Conservation (phyloP, 371 early-diverging fungal species). For the Nematocida sp. region DNA sequence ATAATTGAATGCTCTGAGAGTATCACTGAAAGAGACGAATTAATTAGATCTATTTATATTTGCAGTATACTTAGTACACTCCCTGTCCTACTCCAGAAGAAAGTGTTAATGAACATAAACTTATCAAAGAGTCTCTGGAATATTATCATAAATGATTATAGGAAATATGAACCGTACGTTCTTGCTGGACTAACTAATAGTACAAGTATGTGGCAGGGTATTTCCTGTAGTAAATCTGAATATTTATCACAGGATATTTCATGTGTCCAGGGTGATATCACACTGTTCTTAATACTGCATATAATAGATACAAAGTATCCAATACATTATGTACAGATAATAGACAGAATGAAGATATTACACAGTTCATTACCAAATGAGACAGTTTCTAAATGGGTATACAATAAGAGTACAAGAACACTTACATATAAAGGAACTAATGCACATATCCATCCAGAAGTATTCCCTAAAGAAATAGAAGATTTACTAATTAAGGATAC, state of each 20-base stretch:
- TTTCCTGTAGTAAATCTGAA: neutral
- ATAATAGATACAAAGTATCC: constrained; percentile 30
- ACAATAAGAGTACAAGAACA: neutral
- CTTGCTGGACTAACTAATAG: constrained; percentile 22
- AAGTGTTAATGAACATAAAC: neutral
- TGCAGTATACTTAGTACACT: constrained; percentile 11
- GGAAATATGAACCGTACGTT: constrained; percentile 15
- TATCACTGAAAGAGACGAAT: no score
- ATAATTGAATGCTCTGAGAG: neutral
- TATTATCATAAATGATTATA: constrained; percentile 18
- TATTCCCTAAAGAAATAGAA: neutral
- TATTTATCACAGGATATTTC: constrained; percentile 6
- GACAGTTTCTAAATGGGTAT: neutral
- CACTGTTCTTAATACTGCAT: constrained; percentile 17
- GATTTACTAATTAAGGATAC: neutral
- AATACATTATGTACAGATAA: constrained; percentile 49
- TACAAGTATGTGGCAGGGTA: neutral
- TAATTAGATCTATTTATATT: constrained; percentile 19
- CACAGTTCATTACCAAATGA: neutral
- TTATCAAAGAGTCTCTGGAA: neutral
- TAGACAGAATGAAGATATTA: constrained; percentile 12
- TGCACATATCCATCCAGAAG: neutral
- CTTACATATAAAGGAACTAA: neutral
- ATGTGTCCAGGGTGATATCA: neutral
- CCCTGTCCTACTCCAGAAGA: constrained; percentile 5